Evolutionary conservation across 805 yeast species (phyloP).

Genomic region (Ogataea glucozyma): DNA sequence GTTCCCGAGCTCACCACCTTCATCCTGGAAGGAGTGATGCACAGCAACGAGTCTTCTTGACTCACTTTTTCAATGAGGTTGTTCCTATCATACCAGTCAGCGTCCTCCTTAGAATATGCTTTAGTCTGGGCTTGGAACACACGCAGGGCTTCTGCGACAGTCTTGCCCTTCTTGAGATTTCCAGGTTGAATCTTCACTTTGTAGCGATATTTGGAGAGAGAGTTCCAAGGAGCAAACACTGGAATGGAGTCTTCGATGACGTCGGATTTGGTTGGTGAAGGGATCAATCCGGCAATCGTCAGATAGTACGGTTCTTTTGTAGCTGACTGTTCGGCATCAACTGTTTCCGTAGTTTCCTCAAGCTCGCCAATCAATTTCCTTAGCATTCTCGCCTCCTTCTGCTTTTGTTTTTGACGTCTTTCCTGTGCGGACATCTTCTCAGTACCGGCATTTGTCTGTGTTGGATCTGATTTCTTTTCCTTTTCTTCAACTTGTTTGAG

Average conservation of each 20-base stretch:
- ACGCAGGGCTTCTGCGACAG: constrained; percentile 66
- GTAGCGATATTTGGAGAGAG: constrained; percentile 72
- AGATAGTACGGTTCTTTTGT: constrained; percentile 31
- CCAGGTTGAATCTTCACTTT: constrained; percentile 84
- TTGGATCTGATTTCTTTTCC: constrained; percentile 9
- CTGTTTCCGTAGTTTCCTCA: constrained; percentile 16
- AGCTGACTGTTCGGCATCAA: constrained; percentile 24
- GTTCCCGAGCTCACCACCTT: constrained; percentile 61
- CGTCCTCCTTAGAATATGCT: constrained; percentile 29
- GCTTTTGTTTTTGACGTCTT: constrained; percentile 28
- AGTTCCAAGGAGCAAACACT: constrained; percentile 90
- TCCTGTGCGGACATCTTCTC: constrained; percentile 13
- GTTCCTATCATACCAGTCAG: constrained; percentile 74
- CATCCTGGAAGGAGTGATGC: constrained; percentile 70
- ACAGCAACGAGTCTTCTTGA: constrained; percentile 64
- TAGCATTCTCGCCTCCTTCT: constrained; percentile 34
- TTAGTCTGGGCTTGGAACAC: constrained; percentile 46
- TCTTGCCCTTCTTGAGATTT: constrained; percentile 82
- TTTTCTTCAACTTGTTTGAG: constrained; percentile 53
- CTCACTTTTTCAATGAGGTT: constrained; percentile 56
- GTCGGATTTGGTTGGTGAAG: constrained; percentile 52
- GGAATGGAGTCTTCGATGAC: constrained; percentile 67
- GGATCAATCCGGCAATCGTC: constrained; percentile 34
- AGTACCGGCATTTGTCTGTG: constrained; percentile 1
- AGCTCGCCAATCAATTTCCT: constrained; percentile 35